Evolutionary conservation across 768 basidiomycete genomes (phyloP).

Genomic region (Trametes gibbosa): DNA sequence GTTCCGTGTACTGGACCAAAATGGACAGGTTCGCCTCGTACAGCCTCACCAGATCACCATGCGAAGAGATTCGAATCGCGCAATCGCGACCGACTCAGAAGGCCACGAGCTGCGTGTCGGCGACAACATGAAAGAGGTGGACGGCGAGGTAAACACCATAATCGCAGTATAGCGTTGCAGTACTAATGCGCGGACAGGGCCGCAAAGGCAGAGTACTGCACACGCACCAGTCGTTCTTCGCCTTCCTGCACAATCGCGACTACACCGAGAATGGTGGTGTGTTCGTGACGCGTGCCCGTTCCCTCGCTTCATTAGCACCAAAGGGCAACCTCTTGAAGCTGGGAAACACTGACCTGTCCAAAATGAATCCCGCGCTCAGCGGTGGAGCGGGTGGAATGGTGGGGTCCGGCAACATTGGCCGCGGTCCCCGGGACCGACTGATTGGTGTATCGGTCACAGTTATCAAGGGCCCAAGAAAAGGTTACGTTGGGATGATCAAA

Average conservation of each 20-base stretch:
- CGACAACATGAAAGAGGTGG: slow-evolving; percentile 91
- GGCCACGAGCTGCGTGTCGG: slow-evolving; percentile 83
- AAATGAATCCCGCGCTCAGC: slow-evolving; percentile 82
- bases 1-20: slow-evolving; percentile 95
- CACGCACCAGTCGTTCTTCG: slow-evolving; percentile 90
- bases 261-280: slow-evolving; percentile 89
- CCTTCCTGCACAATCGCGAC: slow-evolving; percentile 93
- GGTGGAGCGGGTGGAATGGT: slow-evolving; percentile 74
- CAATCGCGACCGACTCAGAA: slow-evolving; percentile 88
- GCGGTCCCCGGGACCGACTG: slow-evolving; percentile 78
- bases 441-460: slow-evolving; percentile 79
- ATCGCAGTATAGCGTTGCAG: neutral
- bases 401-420: slow-evolving; percentile 72
- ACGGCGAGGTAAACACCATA: slow-evolving; percentile 68
- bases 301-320: slow-evolving; percentile 81
- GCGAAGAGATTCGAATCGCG: slow-evolving; percentile 75
- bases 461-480: slow-evolving; percentile 86
- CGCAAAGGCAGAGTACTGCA: slow-evolving; percentile 91
- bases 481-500: slow-evolving; percentile 88
- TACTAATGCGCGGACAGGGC: slow-evolving; percentile 40
- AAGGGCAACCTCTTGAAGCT: slow-evolving; percentile 72
- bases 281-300: slow-evolving; percentile 86
- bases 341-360: slow-evolving; percentile 72
- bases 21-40: slow-evolving; percentile 83
- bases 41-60: slow-evolving; percentile 94